Evolutionary conservation across 371 early-diverging fungal species (phyloP), one percentile per base, ranked within the genome.

Genomic region (Gilbertella persicaria): DNA sequence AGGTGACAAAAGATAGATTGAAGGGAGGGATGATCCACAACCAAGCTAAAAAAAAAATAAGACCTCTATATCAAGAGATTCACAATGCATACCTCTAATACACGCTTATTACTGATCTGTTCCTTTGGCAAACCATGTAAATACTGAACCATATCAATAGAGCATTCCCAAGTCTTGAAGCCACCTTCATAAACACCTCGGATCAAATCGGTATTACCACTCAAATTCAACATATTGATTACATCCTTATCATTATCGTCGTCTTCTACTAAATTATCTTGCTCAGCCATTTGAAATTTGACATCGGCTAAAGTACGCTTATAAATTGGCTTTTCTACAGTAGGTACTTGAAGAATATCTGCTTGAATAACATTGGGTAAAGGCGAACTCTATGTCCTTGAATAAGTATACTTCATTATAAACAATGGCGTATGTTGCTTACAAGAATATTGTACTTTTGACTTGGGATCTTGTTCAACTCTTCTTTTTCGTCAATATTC

Each of bases 151-250:
- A 97, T 73, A 69, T 97, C 97, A 36, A 91, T 45, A 3, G 92
- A 82, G 62, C 95, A 95, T 58, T 97, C 97, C 97, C 97, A 96
- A 0, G 97, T 96, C 71, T 96, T 96, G 58, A 94, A 84, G 4
- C 97, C 97, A 47, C 94, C 97, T 71, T 95, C 97, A 60, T 95
- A 96, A 2, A 91, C 90, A 14, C 93, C 93, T 28, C 80, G 75
- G 36, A 95, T 82, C 16, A 96, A 60, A 69, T 96, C 97, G 33
- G 76, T 76, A 40, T 77, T 83, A 14, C 84, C 80, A n/a, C 78
- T 79, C 54, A 80, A 53, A 63, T 74, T 78, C 50, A 83, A 64
- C 80, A 80, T 79, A 19, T 66, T 63, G 0, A 61, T 53, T 0
- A 79, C 70, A 42, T 79, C 66, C 24, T 66, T 64, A 19, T 66